These are phyloP conservation scores for Dicorynia guianensis DNA, from an alignment of 306 rosid genomes.

Conservation along the genomic window DNA sequence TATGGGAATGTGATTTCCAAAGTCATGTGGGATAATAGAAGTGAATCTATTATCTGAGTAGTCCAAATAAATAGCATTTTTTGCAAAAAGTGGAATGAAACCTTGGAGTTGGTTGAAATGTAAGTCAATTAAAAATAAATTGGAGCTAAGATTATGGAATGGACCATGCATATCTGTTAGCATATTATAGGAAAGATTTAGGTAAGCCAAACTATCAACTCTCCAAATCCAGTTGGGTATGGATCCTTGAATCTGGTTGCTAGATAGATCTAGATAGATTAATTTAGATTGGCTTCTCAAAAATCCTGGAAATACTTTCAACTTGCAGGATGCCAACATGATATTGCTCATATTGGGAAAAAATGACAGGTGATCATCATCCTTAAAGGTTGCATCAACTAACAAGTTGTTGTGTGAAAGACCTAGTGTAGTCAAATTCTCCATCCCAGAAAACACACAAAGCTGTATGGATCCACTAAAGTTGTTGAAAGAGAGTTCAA, in stretches of 20 bases:
- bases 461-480: slow-evolving; percentile 46
- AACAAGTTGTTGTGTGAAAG: slow-evolving; percentile 54
- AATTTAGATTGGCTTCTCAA: slow-evolving; percentile 45
- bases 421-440: slow-evolving; percentile 46
- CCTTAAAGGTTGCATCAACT: background rate
- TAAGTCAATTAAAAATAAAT: slow-evolving; percentile 37
- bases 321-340: slow-evolving; percentile 46
- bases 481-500: slow-evolving; percentile 59
- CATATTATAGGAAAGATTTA: slow-evolving; percentile 64
- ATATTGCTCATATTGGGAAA: slow-evolving; percentile 32
- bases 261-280: slow-evolving; percentile 40
- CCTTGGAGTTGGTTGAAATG: slow-evolving; percentile 45
- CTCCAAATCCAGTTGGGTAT: slow-evolving; percentile 70
- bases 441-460: background rate
- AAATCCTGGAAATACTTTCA: slow-evolving; percentile 45
- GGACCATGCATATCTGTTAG: slow-evolving; percentile 43
- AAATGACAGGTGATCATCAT: background rate
- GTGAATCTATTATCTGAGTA: background rate
- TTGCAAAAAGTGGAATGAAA: too few species aligned
- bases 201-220: background rate
- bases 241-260: slow-evolving; percentile 50
- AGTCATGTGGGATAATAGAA: slow-evolving; percentile 20
- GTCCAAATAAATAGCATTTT: too few species aligned
- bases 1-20: background rate
- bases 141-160: background rate